These are phyloP conservation scores for Neurospora tetraspora DNA, from an alignment of 495 filamentous ascomycete species.

Conservation along the genomic window DNA sequence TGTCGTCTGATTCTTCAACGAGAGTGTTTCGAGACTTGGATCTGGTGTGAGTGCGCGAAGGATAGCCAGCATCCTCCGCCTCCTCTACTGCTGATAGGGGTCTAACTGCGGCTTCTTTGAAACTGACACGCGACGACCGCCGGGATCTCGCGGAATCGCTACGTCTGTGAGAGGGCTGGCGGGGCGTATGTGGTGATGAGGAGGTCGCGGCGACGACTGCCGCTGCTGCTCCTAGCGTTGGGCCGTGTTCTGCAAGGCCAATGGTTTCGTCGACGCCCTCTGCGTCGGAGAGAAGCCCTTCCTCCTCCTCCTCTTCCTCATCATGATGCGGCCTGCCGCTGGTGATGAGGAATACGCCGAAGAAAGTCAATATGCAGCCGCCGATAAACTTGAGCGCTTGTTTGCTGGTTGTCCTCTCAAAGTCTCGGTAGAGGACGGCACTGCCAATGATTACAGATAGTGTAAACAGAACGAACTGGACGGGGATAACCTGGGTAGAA, in stretches of 20 bases:
- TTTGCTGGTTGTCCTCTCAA: conserved; percentile 61
- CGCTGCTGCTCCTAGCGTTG: not conserved
- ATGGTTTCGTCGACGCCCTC: conserved; percentile 45
- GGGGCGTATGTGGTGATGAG: conserved; percentile 6
- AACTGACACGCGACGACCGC: conserved; percentile 31
- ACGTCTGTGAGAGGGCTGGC: conserved; percentile 5
- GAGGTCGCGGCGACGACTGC: not conserved
- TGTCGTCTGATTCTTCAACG: conserved; percentile 9
- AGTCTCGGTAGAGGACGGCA: conserved; percentile 87
- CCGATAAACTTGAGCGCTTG: conserved; percentile 76
- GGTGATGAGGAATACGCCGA: conserved; percentile 90
- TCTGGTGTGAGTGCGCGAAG: conserved; percentile 2
- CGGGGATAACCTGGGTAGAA: conserved; percentile 92
- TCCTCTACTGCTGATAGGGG: conserved; percentile 9
- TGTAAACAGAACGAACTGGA: conserved; percentile 94
- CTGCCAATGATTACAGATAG: conserved; percentile 90
- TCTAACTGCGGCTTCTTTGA: conserved; percentile 17
- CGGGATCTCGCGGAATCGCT: conserved; percentile 20
- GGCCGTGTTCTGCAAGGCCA: conserved; percentile 30
- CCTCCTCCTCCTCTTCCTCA: conserved; percentile 40
- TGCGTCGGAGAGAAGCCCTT: conserved; percentile 42
- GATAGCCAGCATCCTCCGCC: conserved; percentile 11
- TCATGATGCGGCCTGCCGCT: conserved; percentile 45
- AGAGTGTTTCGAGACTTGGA: conserved; percentile 2
- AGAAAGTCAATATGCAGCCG: conserved; percentile 82